A percentile compares a stretch with the other conserved stretches of the same genome.
Evolutionary conservation across 805 yeast genomes (phyloP).

Genomic region (Komagataella pseudopastoris): DNA sequence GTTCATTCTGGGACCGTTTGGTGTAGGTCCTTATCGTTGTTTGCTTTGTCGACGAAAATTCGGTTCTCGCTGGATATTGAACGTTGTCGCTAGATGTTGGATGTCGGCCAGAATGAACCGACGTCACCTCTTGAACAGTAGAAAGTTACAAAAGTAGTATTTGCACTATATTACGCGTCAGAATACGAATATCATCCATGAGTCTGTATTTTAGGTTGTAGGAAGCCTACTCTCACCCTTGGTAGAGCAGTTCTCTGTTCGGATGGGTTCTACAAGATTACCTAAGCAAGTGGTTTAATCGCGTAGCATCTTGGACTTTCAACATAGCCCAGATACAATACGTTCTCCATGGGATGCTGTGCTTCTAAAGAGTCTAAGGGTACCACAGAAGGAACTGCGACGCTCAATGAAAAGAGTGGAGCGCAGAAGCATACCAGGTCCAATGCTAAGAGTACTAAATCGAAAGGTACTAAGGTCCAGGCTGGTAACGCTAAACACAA

Average conservation of each 20-base stretch:
- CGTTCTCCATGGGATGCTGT: background rate
- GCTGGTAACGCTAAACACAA: background rate
- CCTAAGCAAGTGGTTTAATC: background rate
- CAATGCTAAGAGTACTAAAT: background rate
- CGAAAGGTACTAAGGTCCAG: background rate
- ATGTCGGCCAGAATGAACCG: background rate
- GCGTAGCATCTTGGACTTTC: background rate
- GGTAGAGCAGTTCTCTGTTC: background rate
- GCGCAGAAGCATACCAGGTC: background rate
- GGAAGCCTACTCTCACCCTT: no score
- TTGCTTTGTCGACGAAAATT: background rate
- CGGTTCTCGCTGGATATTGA: background rate
- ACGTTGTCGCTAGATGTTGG: background rate
- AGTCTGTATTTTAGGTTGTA: no score
- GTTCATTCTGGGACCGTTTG: background rate
- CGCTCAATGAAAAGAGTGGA: background rate
- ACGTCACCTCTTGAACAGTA: no score
- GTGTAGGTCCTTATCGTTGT: background rate
- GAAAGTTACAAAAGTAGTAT: no score
- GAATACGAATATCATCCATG: no score
- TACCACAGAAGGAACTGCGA: background rate
- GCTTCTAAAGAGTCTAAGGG: background rate
- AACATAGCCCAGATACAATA: background rate
- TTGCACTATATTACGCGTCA: background rate
- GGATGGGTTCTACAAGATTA: background rate